Evolutionary conservation across 1,139 yeast species (phyloP), one percentile per base, ranked within the genome.

Genomic region (Hyphopichia wangnamkhiaoensis): DNA sequence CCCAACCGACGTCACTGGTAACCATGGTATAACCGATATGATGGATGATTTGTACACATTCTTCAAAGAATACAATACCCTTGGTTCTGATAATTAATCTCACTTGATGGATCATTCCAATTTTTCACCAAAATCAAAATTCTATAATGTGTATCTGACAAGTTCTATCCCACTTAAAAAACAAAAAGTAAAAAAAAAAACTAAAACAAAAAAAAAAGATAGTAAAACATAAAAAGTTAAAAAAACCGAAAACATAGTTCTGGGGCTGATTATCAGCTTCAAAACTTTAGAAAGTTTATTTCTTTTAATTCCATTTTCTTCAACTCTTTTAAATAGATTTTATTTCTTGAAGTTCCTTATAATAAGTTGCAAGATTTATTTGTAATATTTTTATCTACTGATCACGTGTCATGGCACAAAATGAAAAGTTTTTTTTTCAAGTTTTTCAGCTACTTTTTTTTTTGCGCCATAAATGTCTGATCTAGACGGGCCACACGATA

Each of bases 21-120:
- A 71, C 36, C 77, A 77, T 45, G 86, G 90, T 5, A 79, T 82
- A 30, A 75, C 68, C 25, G 82, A 76, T 25, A 66, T 84, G 65
- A 70, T 84, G 74, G 74, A 72, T 25, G 80, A 77, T 42, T 58
- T 75, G 33, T 71, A 80, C 52, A 60, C 61, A 31, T 77, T 75
- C 45, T 65, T 82, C 51, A 72, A 72, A 48, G 62, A 61, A 35
- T 81, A 80, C 49, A 55, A 70, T 15, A 54, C 70, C 23, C 61
- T 54, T 37, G 76, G 76, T 20, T 53, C 70, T 29, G 76, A 71
- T 49, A 70, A 68, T 44, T 68, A 56, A 39, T 19, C n/a, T 21
- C 7, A n/a, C n/a, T n/a, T n/a, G n/a, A n/a, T n/a, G n/a, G n/a
- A n/a, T n/a, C n/a, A n/a, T n/a, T n/a, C n/a, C n/a, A n/a, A n/a